phyloP scores from a whole-genome alignment of 495 filamentous ascomycete species.

The Cryomyces minteri region DNA sequence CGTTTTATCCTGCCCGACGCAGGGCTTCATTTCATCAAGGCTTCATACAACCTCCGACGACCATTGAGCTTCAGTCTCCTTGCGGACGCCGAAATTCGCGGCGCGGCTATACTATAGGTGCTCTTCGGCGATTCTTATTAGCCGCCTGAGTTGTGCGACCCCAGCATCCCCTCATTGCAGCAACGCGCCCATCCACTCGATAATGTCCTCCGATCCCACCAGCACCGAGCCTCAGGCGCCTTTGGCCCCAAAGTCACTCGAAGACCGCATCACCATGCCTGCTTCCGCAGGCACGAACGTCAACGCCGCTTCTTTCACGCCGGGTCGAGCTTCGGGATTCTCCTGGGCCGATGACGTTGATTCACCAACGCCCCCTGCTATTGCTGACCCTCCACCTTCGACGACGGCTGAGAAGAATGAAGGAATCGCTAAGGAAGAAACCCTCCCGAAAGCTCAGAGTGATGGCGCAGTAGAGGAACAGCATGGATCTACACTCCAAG shows the following conservation, averaged over 20 bases:
- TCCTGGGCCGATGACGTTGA: background rate
- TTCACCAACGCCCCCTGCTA: background rate
- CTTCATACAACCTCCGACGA: too few relatives aligned
- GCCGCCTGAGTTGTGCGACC: too few relatives aligned
- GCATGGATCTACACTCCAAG: slow-evolving; percentile 35
- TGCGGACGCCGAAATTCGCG: too few relatives aligned
- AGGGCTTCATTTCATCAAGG: too few relatives aligned
- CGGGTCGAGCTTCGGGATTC: background rate
- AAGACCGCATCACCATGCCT: background rate
- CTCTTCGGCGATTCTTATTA: too few relatives aligned
- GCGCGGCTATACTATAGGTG: too few relatives aligned
- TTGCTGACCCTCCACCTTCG: background rate
- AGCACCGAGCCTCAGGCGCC: too few relatives aligned
- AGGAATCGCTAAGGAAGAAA: background rate
- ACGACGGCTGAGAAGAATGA: background rate
- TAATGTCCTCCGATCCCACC: too few relatives aligned
- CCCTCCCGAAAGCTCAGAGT: slow-evolving; percentile 20
- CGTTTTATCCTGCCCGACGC: too few relatives aligned
- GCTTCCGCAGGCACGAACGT: background rate
- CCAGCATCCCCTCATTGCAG: too few relatives aligned
- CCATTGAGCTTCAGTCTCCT: too few relatives aligned
- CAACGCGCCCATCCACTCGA: too few relatives aligned
- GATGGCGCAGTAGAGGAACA: slow-evolving; percentile 32
- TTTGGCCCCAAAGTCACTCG: background rate
- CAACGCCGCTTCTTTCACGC: background rate